Evolutionary conservation across 2,329 filamentous ascomycete species (phyloP).

Genomic region (Colletotrichum lindemuthianum): DNA sequence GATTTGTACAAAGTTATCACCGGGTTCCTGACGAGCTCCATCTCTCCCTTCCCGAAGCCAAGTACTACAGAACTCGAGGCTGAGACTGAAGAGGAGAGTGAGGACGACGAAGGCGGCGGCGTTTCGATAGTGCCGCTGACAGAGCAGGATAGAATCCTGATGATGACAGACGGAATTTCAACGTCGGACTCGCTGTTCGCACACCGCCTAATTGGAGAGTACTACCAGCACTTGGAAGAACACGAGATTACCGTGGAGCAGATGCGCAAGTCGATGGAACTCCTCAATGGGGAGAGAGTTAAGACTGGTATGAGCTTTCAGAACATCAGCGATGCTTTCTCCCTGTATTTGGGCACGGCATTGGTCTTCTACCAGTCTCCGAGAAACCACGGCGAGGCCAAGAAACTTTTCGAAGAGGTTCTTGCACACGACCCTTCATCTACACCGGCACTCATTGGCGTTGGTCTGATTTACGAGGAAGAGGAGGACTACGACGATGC

Average conservation of each 20-base stretch:
- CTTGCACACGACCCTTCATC: constrained; percentile 79
- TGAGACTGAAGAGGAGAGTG: constrained; percentile 60
- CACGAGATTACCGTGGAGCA: constrained; percentile 83
- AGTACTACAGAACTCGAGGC: constrained; percentile 40
- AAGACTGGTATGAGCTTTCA: constrained; percentile 76
- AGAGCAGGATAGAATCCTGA: constrained; percentile 80
- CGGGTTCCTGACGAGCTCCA: constrained; percentile 82
- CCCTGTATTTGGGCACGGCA: constrained; percentile 83
- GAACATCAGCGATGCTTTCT: constrained; percentile 78
- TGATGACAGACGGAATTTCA: constrained; percentile 81
- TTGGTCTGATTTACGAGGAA: constrained; percentile 92
- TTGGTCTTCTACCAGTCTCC: constrained; percentile 92
- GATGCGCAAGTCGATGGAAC: constrained; percentile 76
- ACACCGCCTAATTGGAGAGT: constrained; percentile 83
- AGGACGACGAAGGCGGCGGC: constrained; percentile 68
- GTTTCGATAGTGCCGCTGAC: constrained; percentile 68
- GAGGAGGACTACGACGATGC: constrained; percentile 89
- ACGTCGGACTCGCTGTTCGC: constrained; percentile 79
- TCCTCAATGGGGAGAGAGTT: constrained; percentile 67
- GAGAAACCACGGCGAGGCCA: constrained; percentile 88
- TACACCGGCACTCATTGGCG: constrained; percentile 84
- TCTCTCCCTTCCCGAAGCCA: constrained; percentile 79
- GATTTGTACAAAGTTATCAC: constrained; percentile 85
- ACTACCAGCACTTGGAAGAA: constrained; percentile 87
- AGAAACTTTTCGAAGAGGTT: constrained; percentile 84